Evolutionary conservation across 2,329 filamentous ascomycete genomes (phyloP).

Genomic region (Dactylonectria macrodidyma): DNA sequence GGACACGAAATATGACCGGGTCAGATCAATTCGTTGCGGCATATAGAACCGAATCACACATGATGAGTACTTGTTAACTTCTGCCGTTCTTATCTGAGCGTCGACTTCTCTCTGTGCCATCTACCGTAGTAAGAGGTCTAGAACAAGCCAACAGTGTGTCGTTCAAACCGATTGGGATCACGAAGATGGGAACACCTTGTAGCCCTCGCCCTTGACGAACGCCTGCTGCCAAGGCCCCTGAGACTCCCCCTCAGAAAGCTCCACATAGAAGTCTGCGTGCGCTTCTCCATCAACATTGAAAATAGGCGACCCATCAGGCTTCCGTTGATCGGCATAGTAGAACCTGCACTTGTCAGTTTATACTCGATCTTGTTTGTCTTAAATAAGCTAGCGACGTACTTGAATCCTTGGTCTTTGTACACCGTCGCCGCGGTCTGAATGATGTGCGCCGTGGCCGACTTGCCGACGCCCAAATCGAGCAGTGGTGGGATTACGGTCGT

Average conservation of each 20-base stretch:
- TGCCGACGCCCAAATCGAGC: slow-evolving; percentile 56
- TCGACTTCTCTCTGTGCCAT: neutral
- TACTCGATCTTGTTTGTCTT: too few species aligned
- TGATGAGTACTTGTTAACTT: neutral
- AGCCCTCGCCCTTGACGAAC: slow-evolving; percentile 59
- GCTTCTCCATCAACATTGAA: slow-evolving; percentile 57
- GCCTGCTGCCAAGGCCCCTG: slow-evolving; percentile 63
- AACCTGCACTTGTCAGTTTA: slow-evolving; percentile 55
- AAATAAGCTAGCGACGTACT: slow-evolving; percentile 40
- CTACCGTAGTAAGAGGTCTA: neutral
- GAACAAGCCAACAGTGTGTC: too few species aligned
- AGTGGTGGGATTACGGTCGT: slow-evolving; percentile 53
- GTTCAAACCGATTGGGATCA: neutral
- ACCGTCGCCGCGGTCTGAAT: slow-evolving; percentile 51
- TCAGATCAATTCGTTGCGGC: neutral
- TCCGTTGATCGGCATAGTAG: slow-evolving; percentile 66
- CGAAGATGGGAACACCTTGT: slow-evolving; percentile 51
- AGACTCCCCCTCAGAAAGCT: slow-evolving; percentile 57
- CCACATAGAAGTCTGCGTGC: slow-evolving; percentile 56
- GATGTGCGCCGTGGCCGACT: slow-evolving; percentile 52
- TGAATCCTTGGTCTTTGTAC: slow-evolving; percentile 53
- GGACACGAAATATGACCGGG: neutral
- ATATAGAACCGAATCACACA: neutral
- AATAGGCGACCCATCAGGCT: slow-evolving; percentile 53
- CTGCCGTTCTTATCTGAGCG: neutral